phyloP scores from a whole-genome alignment of 139 green algal genomes.

The Nannochloris sp. region DNA sequence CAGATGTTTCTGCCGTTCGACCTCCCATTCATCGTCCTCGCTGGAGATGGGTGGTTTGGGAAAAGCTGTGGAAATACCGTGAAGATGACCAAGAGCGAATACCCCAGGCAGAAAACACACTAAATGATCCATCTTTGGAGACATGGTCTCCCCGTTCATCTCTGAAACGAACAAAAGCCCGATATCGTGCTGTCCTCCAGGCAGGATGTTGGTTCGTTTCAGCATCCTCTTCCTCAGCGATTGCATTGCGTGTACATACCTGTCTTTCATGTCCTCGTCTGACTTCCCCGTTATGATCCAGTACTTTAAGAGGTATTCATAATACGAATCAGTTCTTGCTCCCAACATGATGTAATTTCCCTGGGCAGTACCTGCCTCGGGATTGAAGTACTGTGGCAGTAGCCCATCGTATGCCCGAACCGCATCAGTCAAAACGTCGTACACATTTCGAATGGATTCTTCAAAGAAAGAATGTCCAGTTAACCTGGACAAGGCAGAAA shows the following conservation, averaged over 20 bases:
- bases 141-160: neutral
- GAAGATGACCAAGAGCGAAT: conserved; percentile 59
- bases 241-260: conserved; percentile 48
- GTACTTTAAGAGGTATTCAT: conserved; percentile 86
- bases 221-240: conserved; percentile 58
- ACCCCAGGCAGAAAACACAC: conserved; percentile 77
- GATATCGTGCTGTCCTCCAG: neutral
- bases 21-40: neutral
- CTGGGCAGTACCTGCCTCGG: neutral
- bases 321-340: conserved; percentile 49
- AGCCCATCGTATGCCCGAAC: conserved; percentile 5
- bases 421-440: conserved; percentile 7
- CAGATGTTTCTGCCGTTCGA: neutral
- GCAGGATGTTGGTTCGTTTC: conserved; percentile 1
- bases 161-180: conserved; percentile 63
- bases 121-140: conserved; percentile 70
- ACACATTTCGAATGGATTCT: conserved; percentile 5
- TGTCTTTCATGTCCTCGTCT: conserved; percentile 12
- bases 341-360: conserved; percentile 29
- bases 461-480: conserved; percentile 26
- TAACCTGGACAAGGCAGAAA: conserved; percentile 46
- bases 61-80: conserved; percentile 33
- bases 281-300: conserved; percentile 38
- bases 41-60: neutral
- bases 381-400: conserved; percentile 23